phyloP scores from a whole-genome alignment of 805 yeast species.

The Spathaspora arborariae region DNA sequence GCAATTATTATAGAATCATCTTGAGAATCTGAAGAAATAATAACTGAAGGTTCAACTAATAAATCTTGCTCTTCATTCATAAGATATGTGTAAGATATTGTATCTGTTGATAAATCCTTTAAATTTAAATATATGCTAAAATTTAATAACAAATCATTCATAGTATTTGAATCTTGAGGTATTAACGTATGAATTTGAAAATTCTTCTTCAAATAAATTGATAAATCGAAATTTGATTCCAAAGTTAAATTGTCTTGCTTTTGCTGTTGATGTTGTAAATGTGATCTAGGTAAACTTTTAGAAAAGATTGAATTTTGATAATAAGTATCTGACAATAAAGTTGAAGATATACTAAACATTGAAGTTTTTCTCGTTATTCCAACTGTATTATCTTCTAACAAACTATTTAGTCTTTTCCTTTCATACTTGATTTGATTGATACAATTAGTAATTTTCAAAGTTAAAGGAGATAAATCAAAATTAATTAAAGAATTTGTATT shows the following conservation, averaged over 20 bases:
- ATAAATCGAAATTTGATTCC: constrained; percentile 29
- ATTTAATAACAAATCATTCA: constrained; percentile 31
- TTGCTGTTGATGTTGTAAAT: constrained; percentile 8
- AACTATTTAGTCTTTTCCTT: constrained; percentile 4
- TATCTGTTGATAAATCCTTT: constrained; percentile 14
- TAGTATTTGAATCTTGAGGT: constrained; percentile 29
- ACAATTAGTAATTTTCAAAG: constrained; percentile 50
- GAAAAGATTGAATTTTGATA: constrained; percentile 9
- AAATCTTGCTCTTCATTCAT: constrained; percentile 9
- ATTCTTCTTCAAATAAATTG: constrained; percentile 32
- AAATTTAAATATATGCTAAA: constrained; percentile 31
- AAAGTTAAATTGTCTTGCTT: constrained; percentile 11
- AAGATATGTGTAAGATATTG: constrained; percentile 22
- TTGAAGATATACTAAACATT: constrained; percentile 8
- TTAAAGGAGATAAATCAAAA: constrained; percentile 56
- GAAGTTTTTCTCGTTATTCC: constrained; percentile 6
- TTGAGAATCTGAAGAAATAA: constrained; percentile 25
- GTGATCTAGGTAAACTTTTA: background rate
- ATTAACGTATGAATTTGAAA: constrained; percentile 29
- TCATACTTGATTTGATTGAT: constrained; percentile 16
- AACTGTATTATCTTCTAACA: background rate
- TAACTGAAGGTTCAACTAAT: constrained; percentile 24
- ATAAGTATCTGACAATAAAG: constrained; percentile 4
- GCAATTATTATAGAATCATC: constrained; percentile 29
- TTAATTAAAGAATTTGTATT: constrained; percentile 56